Evolutionary conservation across 768 basidiomycete genomes (phyloP).

Genomic region (Lentinula aciculospora): DNA sequence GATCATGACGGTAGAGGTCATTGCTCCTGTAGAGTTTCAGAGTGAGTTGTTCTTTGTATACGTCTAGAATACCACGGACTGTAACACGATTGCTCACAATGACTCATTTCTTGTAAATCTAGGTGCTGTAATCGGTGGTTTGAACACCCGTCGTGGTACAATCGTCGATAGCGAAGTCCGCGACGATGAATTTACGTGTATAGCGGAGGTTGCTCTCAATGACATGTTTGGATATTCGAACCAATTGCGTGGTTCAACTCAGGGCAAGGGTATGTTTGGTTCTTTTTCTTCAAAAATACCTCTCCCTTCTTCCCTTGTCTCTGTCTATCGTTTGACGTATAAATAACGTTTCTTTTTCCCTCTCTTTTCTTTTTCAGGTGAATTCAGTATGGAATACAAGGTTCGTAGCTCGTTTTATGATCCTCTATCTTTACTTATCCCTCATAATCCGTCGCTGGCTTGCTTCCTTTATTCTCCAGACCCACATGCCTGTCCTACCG

Average conservation of each 20-base stretch:
- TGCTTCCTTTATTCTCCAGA: conserved; percentile 30
- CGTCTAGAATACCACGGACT: background rate
- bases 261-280: conserved; percentile 72
- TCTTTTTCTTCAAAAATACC: background rate
- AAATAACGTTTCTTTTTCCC: background rate
- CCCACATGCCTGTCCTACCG: conserved; percentile 79
- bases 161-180: conserved; percentile 95
- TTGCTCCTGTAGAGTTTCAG: conserved; percentile 96
- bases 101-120: background rate
- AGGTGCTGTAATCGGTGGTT: conserved; percentile 88
- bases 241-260: conserved; percentile 87
- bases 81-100: background rate
- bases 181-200: conserved; percentile 92
- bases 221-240: conserved; percentile 99
- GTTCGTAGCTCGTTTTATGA: conserved; percentile 25
- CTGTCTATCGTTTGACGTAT: background rate
- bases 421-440: background rate
- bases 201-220: conserved; percentile 89
- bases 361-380: conserved; percentile 34
- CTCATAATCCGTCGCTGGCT: background rate
- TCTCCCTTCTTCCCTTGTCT: background rate
- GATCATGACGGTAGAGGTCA: conserved; percentile 98
- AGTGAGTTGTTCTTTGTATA: conserved; percentile 32
- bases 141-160: conserved; percentile 89
- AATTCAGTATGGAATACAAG: conserved; percentile 80